These are phyloP conservation scores for Citrus medica DNA, from an alignment of 345 rosid species.

Conservation along the genomic window DNA sequence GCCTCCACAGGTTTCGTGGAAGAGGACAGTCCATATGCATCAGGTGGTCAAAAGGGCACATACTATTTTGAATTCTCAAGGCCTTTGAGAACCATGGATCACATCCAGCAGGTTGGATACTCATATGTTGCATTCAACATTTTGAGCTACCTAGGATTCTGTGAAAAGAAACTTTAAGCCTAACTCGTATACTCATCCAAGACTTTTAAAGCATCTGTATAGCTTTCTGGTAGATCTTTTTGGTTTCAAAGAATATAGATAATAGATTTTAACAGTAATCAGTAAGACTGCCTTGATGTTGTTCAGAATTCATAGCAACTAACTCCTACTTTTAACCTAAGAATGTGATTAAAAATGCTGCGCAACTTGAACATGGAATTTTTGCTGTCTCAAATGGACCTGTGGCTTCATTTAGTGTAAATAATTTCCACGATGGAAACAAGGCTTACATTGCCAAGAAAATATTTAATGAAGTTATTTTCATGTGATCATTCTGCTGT, in stretches of 20 bases:
- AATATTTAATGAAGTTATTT: background rate
- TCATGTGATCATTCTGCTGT: background rate
- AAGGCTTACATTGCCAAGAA: background rate
- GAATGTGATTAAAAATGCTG: background rate
- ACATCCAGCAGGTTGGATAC: constrained; percentile 76
- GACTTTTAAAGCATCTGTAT: background rate
- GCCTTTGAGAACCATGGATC: constrained; percentile 92
- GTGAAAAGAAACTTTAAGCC: background rate
- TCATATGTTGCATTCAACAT: constrained; percentile 5
- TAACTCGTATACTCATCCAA: background rate
- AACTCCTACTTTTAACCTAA: background rate
- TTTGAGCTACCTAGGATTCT: constrained; percentile 9
- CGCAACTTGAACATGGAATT: background rate
- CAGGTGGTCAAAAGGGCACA: constrained; percentile 67
- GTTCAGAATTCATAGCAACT: background rate
- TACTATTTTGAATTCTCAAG: constrained; percentile 86
- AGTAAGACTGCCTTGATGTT: background rate
- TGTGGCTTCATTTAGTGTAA: background rate
- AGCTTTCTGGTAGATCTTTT: background rate
- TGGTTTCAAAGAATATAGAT: background rate
- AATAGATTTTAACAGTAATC: background rate
- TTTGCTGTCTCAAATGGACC: background rate
- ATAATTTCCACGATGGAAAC: background rate
- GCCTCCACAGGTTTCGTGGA: constrained; percentile 60
- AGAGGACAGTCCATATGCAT: constrained; percentile 84